Base-by-base conservation (phyloP, 768 basidiomycete genomes). In the Russula virescens region DNA sequence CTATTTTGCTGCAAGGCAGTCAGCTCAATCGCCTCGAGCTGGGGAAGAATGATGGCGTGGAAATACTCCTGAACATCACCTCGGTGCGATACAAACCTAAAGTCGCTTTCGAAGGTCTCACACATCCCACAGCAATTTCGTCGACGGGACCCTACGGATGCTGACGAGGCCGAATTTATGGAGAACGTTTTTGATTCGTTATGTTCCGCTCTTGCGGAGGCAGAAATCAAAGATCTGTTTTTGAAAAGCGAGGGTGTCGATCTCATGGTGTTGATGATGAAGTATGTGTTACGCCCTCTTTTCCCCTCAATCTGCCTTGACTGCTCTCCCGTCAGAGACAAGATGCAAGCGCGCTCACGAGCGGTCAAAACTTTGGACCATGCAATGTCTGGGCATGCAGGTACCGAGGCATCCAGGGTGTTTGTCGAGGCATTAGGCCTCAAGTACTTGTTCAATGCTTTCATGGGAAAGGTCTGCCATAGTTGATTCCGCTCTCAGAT, bases 251-350 rank as follows among this genome's bases (percentile, higher is more conserved):
- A 99, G 73, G 97, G 97, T 2, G 85, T 94, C 16, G 97, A 99
- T 69, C 81, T 99, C 38, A 98, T 98, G 94, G 82, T 97, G n/a
- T 79, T 98, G 66, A 89, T 97, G 83, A 94, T 98, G 89, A 96
- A 89, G 94, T 95, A 68, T 49, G 85, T 76, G 31, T 40, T 50
- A 23, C 26, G 46, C 45, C 49, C 7, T 28, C 34, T 5, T 6
- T 18, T 68, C 43, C 34, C 18, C 35, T 18, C 31, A 34, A 18
- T 50, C 31, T 9, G 46, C 45, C 21, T 50, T 68, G n/a, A 63
- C 62, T 55, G 28, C 66, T 61, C 13, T 19, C 25, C 23, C 25
- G 35, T 31, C 69, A 94, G 94, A 74, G 89, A 92, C 65, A 96
- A 94, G 71, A 79, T 83, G 62, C 82, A 93, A 66, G 84, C 92